A percentile compares a stretch with the other conserved stretches of the same genome.
These are phyloP conservation scores for Tripidium arundinaceum DNA, from an alignment of 202 grass and related monocot species.

Conservation along the genomic window DNA sequence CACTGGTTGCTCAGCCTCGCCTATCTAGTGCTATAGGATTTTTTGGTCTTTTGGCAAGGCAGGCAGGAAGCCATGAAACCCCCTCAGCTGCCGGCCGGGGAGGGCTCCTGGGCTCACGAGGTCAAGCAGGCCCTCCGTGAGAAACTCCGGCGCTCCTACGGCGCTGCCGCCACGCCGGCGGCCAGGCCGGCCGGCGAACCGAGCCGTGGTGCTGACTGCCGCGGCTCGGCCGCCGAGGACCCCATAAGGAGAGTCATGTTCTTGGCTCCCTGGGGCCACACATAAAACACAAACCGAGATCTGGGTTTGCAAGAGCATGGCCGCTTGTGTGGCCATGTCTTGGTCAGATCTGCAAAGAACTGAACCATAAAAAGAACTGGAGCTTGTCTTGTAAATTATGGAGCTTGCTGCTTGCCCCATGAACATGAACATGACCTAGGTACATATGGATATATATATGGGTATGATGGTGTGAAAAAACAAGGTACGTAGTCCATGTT, in stretches of 20 bases:
- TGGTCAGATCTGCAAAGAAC: constrained; percentile 44
- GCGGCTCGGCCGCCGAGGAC: constrained; percentile 51
- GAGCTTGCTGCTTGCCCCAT: constrained; percentile 20
- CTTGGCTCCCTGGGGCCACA: constrained; percentile 94
- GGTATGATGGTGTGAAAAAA: constrained; percentile 13
- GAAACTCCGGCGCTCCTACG: constrained; percentile 57
- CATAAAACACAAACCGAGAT: constrained; percentile 46
- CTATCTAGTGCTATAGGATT: background rate
- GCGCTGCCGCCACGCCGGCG: constrained; percentile 13
- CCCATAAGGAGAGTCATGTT: constrained; percentile 97
- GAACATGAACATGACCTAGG: constrained; percentile 36
- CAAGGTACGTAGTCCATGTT: constrained; percentile 28
- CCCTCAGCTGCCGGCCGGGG: constrained; percentile 60
- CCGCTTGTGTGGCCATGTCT: constrained; percentile 8
- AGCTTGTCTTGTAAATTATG: constrained; percentile 35
- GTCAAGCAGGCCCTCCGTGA: constrained; percentile 77
- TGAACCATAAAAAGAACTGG: constrained; percentile 27
- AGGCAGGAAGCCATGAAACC: constrained; percentile 52
- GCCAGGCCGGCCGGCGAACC: constrained; percentile 18
- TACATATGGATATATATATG: background rate
- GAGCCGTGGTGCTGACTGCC: constrained; percentile 50
- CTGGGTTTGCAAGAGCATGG: background rate
- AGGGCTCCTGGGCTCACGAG: constrained; percentile 62
- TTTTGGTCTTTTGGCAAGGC: background rate
- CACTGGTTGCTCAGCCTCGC: background rate